Evolutionary conservation across 805 yeast genomes (phyloP), one percentile per base, ranked within the genome.

Genomic region (Starmerella potacharoeniae): DNA sequence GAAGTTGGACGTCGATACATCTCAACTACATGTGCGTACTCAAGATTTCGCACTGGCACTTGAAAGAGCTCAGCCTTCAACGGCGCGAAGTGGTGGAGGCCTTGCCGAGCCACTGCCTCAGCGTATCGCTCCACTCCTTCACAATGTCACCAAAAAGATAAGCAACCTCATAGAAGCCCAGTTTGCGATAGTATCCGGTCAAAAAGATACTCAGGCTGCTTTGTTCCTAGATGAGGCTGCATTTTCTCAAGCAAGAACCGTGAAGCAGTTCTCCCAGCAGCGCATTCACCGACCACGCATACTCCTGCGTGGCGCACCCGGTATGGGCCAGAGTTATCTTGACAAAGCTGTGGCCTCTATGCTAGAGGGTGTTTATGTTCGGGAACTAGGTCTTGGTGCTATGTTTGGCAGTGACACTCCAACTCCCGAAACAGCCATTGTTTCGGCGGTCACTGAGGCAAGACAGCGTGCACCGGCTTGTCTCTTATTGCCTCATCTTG

Each of bases 401-500:
- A 66, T 93, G 53, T 81, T 82, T 59, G 80, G 88, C 13, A 37
- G 30, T 5, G 53, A 45, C 9, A 30, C 80, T 88, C 0, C 73
- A 86, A 62, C 79, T 0, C 82, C 91, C 1, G 98, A 93, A 67
- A 84, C 87, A 64, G 77, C 85, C 0, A 76, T 89, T 22, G 86
- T 91, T 33, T 96, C 87, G 65, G 76, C 85, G 42, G 83, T 93
- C 64, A 74, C 84, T 28, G 98, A 93, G 69, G 93, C 95, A 6
- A 79, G 86, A 60, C 79, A 95, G 65, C 95, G 91, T 59, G 84
- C 85, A 56, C 98, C 97, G 0, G 79, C 95, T 8, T 83, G 93
- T 14, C 71, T 93, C 2, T 84, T 79, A 66, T 79, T 93, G 51
- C 96, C 97, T 3, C 84, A 85, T 64, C 71, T 88, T 51, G 88